A percentile compares a stretch with the other conserved stretches of the same genome.
Evolutionary conservation across 2,329 filamentous ascomycete species (phyloP).

Genomic region (Zymoseptoria brevis): DNA sequence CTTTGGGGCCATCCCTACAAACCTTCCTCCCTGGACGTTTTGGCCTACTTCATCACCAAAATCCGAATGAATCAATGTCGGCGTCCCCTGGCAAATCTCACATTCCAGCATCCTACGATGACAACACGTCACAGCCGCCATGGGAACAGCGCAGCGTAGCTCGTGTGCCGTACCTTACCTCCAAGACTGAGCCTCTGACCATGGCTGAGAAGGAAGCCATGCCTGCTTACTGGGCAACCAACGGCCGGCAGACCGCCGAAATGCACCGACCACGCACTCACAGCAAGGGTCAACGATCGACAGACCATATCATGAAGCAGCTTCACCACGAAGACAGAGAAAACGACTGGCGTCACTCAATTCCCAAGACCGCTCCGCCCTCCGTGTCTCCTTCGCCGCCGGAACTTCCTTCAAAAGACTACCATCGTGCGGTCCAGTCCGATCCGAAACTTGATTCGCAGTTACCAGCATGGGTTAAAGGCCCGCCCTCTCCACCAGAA

Average conservation of each 20-base stretch:
- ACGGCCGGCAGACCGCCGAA: not conserved
- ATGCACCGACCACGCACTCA: not conserved
- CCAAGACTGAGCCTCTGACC: slow-evolving; percentile 5
- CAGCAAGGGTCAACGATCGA: not conserved
- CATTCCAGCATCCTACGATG: not conserved
- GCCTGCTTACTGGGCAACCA: slow-evolving; percentile 3
- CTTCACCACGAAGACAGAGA: not conserved
- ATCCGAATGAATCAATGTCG: not conserved
- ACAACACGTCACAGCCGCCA: slow-evolving; percentile 4
- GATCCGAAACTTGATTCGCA: slow-evolving; percentile 4
- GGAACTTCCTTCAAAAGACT: slow-evolving; percentile 1
- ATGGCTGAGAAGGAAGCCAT: slow-evolving; percentile 5
- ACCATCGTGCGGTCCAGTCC: slow-evolving; percentile 3
- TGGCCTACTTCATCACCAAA: not conserved
- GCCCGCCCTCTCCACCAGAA: slow-evolving; percentile 14
- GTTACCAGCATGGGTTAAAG: slow-evolving; percentile 5
- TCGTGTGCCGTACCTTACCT: slow-evolving; percentile 11
- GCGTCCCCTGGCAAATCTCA: not conserved
- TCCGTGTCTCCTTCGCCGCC: not conserved
- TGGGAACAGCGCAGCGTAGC: slow-evolving; percentile 14
- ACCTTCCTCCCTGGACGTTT: not conserved
- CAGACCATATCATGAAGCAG: not conserved
- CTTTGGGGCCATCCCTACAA: not conserved
- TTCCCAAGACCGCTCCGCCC: not conserved
- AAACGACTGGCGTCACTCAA: not conserved